Conservation (phyloP, 2,329 filamentous ascomycete species). For the Nigrospora osmanthi region DNA sequence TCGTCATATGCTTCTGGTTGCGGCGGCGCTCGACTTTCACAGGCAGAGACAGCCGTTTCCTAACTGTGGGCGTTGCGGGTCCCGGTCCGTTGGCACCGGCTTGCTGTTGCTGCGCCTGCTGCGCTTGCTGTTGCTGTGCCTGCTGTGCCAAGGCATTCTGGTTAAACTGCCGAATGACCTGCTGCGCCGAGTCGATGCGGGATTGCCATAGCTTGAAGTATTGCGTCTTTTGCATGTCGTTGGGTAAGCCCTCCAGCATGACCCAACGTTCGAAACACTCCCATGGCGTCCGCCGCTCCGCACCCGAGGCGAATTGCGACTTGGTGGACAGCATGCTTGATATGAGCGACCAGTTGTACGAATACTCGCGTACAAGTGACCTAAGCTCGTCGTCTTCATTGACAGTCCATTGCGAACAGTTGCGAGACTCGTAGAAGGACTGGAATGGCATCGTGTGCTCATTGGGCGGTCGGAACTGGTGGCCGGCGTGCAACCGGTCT, state of each 20-base stretch:
- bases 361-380: conserved; percentile 79
- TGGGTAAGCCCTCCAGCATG: conserved; percentile 78
- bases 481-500: conserved; percentile 81
- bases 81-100: conserved; percentile 10
- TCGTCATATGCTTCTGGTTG: conserved; percentile 76
- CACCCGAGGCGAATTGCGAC: conserved; percentile 73
- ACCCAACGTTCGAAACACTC: conserved; percentile 99
- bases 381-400: conserved; percentile 87
- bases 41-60: conserved; percentile 68
- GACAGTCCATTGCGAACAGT: conserved; percentile 84
- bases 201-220: conserved; percentile 75
- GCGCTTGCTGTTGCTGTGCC: conserved; percentile 18
- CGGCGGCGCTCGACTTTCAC: conserved; percentile 79
- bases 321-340: conserved; percentile 68
- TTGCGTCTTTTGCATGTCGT: conserved; percentile 89
- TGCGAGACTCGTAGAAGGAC: conserved; percentile 81
- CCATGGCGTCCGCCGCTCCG: conserved; percentile 90
- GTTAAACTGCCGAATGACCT: conserved; percentile 44
- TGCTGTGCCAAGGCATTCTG: conserved; percentile 34
- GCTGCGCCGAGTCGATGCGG: conserved; percentile 52
- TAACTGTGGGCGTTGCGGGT: conserved; percentile 41
- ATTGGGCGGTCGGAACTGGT: conserved; percentile 87
- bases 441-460: conserved; percentile 87
- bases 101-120: conserved; percentile 22
- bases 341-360: conserved; percentile 97